Evolutionary conservation across 2,329 filamentous ascomycete species (phyloP).

Genomic region (Clonostachys sp.): DNA sequence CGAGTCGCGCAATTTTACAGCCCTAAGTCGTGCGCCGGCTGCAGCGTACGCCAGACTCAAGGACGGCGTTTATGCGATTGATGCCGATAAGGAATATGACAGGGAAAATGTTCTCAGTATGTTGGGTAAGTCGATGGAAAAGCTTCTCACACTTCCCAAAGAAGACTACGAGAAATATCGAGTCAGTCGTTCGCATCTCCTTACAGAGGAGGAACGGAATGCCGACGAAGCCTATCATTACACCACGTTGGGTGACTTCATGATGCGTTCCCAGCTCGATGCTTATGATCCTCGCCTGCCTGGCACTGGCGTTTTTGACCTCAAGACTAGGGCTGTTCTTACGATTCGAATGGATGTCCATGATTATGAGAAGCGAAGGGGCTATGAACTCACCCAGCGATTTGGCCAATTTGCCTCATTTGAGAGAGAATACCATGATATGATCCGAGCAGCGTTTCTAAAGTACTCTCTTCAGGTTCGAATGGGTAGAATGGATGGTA

Average conservation of each 20-base stretch:
- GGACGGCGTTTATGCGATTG: slow-evolving; percentile 86
- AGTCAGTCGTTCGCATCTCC: slow-evolving; percentile 59
- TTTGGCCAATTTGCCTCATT: slow-evolving; percentile 85
- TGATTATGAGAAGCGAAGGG: slow-evolving; percentile 68
- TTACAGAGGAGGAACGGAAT: slow-evolving; percentile 67
- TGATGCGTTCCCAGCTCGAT: slow-evolving; percentile 94
- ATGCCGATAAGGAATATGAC: slow-evolving; percentile 92
- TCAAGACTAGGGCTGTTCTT: slow-evolving; percentile 91
- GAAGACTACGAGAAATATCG: slow-evolving; percentile 85
- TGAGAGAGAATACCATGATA: slow-evolving; percentile 93
- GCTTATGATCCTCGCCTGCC: slow-evolving; percentile 82
- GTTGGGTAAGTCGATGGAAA: slow-evolving; percentile 95
- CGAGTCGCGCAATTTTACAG: slow-evolving; percentile 64
- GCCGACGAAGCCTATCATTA: slow-evolving; percentile 82
- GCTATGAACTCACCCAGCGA: slow-evolving; percentile 78
- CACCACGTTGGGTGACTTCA: slow-evolving; percentile 77
- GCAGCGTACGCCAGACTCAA: slow-evolving; percentile 80
- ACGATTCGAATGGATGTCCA: slow-evolving; percentile 83
- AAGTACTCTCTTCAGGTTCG: slow-evolving; percentile 97
- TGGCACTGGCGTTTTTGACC: slow-evolving; percentile 89
- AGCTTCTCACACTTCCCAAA: slow-evolving; percentile 78
- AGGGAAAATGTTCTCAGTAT: slow-evolving; percentile 81
- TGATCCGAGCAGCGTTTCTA: slow-evolving; percentile 90
- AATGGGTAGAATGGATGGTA: slow-evolving; percentile 97
- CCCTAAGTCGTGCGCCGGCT: slow-evolving; percentile 65